A percentile compares a stretch with the other conserved stretches of the same genome.
These are phyloP conservation scores for Ceratocystis papillata DNA, from an alignment of 2,329 filamentous ascomycete species.

Conservation along the genomic window DNA sequence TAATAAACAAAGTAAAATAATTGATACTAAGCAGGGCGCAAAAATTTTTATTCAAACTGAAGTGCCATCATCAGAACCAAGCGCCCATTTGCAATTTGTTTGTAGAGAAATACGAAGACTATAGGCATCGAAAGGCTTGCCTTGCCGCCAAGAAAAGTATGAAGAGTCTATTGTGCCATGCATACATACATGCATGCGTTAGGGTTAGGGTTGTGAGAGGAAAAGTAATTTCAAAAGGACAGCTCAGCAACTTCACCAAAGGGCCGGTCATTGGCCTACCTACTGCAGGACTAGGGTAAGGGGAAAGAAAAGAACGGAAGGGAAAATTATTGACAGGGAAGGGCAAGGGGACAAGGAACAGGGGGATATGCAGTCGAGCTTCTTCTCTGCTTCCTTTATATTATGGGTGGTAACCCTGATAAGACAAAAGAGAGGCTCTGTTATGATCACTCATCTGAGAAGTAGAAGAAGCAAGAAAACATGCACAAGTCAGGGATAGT, in stretches of 20 bases:
- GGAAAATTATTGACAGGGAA: background rate
- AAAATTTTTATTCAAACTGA: background rate
- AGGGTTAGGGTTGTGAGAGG: background rate
- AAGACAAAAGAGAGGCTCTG: conserved; percentile 14
- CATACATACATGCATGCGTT: background rate
- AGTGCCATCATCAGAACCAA: background rate
- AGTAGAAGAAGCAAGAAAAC: background rate
- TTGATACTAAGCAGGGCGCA: background rate
- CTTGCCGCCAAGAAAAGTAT: background rate
- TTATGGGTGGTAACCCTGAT: conserved; percentile 23
- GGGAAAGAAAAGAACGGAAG: background rate
- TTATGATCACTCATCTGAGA: background rate
- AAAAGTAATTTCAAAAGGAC: conserved; percentile 6
- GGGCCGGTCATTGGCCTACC: background rate
- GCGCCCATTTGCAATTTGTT: background rate
- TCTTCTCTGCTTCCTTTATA: background rate
- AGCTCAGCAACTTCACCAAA: conserved; percentile 12
- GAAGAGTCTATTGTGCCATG: background rate
- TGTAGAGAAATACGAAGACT: background rate
- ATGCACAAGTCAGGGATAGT: background rate
- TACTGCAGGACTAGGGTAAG: background rate
- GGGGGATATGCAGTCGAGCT: background rate
- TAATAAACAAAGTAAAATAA: background rate
- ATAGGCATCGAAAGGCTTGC: background rate
- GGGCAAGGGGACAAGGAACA: conserved; percentile 4